Conservation (phyloP, 2,329 filamentous ascomycete genomes). For the Talaromyces sp. region DNA sequence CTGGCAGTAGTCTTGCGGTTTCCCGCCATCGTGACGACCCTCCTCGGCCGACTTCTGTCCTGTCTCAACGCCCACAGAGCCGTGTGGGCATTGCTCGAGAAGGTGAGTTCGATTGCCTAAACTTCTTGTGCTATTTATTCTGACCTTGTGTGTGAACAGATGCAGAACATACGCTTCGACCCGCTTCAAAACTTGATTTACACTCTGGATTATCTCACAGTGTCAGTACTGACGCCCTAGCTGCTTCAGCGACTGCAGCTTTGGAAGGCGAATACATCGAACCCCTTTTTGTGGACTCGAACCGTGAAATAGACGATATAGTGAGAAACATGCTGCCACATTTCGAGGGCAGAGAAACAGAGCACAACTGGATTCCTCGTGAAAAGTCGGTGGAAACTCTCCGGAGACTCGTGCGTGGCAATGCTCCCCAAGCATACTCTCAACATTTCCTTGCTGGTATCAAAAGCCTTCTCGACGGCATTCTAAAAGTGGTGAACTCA, state of each 20-base stretch:
- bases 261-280: constrained; percentile 67
- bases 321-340: constrained; percentile 72
- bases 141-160: not conserved
- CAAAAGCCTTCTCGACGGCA: constrained; percentile 74
- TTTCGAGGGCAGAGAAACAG: constrained; percentile 85
- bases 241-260: constrained; percentile 34
- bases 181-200: constrained; percentile 20
- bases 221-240: constrained; percentile 16
- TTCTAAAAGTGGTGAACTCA: constrained; percentile 78
- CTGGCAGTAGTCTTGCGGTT: constrained; percentile 23
- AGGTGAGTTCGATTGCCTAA: constrained; percentile 19
- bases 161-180: constrained; percentile 20
- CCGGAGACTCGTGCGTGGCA: constrained; percentile 74
- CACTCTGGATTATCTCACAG: constrained; percentile 19
- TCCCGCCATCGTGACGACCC: constrained; percentile 25
- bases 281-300: constrained; percentile 75
- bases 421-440: constrained; percentile 71
- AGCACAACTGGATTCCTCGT: constrained; percentile 83
- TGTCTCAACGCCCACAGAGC: constrained; percentile 26
- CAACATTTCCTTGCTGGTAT: constrained; percentile 65
- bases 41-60: constrained; percentile 26
- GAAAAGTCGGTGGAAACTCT: constrained; percentile 76
- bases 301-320: constrained; percentile 81
- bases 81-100: constrained; percentile 13
- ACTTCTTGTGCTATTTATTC: constrained; percentile 6